phyloP scores from a whole-genome alignment of 1,139 yeast genomes.

The Pneumocystis carinii region DNA sequence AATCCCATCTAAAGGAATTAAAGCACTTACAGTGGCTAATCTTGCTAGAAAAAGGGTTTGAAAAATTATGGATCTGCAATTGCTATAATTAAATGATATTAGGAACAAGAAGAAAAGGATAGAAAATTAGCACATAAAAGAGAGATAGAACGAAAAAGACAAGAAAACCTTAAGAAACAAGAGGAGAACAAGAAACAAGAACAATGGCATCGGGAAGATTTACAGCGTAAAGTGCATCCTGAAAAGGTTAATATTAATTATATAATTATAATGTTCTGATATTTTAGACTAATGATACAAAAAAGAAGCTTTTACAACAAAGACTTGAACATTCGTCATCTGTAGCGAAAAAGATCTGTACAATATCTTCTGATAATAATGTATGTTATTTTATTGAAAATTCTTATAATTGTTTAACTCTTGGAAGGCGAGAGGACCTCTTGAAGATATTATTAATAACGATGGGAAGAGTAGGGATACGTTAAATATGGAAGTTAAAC shows the following conservation, averaged over 20 bases:
- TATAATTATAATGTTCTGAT: slow-evolving; percentile 6
- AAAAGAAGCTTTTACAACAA: not conserved
- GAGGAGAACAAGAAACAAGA: slow-evolving; percentile 10
- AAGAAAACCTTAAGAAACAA: slow-evolving; percentile 9
- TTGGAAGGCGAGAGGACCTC: not conserved
- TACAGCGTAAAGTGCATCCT: slow-evolving; percentile 2
- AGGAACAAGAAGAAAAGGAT: slow-evolving; percentile 9
- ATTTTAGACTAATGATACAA: slow-evolving; percentile 5
- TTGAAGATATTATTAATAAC: not conserved
- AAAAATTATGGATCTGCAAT: slow-evolving; percentile 6
- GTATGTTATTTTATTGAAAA: not conserved
- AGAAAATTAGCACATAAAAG: slow-evolving; percentile 12
- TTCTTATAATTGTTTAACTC: not conserved
- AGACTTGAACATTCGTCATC: not conserved
- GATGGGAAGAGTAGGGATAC: not conserved
- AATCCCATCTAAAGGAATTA: slow-evolving; percentile 4
- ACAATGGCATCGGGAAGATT: slow-evolving; percentile 7
- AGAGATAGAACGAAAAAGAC: slow-evolving; percentile 12
- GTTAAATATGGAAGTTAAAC: not conserved
- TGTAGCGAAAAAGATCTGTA: not conserved
- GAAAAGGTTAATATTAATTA: slow-evolving; percentile 5
- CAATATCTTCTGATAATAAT: not conserved
- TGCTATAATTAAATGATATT: slow-evolving; percentile 12
- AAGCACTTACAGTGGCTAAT: slow-evolving; percentile 12
- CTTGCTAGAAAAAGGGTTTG: slow-evolving; percentile 13